phyloP scores from a whole-genome alignment of 2,329 filamentous ascomycete species.

The Cordyceps fumosorosea region DNA sequence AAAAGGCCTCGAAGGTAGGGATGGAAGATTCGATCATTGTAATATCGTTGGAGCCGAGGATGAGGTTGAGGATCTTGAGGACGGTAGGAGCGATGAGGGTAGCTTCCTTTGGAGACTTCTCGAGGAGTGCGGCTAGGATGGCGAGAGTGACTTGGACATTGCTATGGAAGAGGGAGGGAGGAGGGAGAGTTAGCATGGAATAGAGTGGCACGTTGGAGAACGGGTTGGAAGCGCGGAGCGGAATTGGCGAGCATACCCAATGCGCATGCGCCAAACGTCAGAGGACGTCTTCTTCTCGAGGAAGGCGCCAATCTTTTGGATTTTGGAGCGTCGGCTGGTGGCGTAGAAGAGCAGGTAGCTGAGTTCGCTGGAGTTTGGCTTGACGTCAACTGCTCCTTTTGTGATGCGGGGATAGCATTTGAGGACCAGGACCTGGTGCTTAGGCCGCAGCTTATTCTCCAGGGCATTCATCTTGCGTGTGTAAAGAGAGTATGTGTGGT shows the following conservation, averaged over 20 bases:
- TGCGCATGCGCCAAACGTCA: slow-evolving; percentile 83
- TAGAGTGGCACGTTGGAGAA: background rate
- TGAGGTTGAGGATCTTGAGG: slow-evolving; percentile 74
- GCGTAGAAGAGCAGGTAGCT: slow-evolving; percentile 97
- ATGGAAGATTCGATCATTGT: slow-evolving; percentile 89
- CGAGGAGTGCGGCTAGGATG: slow-evolving; percentile 84
- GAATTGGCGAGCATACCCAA: slow-evolving; percentile 56
- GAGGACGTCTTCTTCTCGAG: slow-evolving; percentile 88
- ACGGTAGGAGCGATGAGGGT: slow-evolving; percentile 82
- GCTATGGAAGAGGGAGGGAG: slow-evolving; percentile 38
- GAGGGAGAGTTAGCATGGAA: slow-evolving; percentile 6
- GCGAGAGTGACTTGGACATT: slow-evolving; percentile 93
- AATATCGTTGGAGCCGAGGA: slow-evolving; percentile 80
- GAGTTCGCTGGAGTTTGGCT: slow-evolving; percentile 92
- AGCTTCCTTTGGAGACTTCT: slow-evolving; percentile 85
- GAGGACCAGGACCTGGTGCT: slow-evolving; percentile 91
- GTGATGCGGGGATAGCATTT: slow-evolving; percentile 94
- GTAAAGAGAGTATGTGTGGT: background rate
- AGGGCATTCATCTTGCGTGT: slow-evolving; percentile 52
- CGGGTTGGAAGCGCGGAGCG: background rate
- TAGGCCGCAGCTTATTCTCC: slow-evolving; percentile 70
- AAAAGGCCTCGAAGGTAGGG: slow-evolving; percentile 81
- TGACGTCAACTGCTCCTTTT: slow-evolving; percentile 87
- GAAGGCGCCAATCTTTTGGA: slow-evolving; percentile 92
- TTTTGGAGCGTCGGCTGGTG: slow-evolving; percentile 86